A percentile compares a stretch with the other conserved stretches of the same genome.
phyloP scores from a whole-genome alignment of 495 filamentous ascomycete species.

The Penicillium bialowiezense region DNA sequence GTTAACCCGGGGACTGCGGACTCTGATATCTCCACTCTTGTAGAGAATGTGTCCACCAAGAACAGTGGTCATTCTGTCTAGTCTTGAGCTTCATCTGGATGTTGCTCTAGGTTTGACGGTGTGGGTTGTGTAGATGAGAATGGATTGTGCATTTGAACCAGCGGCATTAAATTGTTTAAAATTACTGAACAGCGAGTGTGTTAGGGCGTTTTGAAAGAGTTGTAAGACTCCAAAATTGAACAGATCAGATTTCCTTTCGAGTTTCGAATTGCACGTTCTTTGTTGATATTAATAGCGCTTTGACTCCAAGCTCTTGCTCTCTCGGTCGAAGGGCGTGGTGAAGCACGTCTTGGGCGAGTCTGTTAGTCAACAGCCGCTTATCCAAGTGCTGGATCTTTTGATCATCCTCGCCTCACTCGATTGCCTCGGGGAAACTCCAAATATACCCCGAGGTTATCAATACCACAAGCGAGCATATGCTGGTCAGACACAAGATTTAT shows the following conservation, averaged over 20 bases:
- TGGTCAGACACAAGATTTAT: too few species aligned
- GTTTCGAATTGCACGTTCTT: slow-evolving; percentile 1
- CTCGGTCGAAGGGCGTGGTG: too few species aligned
- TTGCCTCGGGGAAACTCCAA: too few species aligned
- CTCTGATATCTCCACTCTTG: slow-evolving; percentile 28
- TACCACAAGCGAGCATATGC: too few species aligned
- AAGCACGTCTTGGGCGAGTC: too few species aligned
- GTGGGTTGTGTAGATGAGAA: not conserved
- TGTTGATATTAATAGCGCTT: too few species aligned
- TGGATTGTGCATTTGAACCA: slow-evolving; percentile 13
- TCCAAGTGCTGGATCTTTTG: too few species aligned
- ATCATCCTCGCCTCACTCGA: too few species aligned
- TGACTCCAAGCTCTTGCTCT: too few species aligned
- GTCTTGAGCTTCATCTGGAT: not conserved
- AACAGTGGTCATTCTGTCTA: slow-evolving; percentile 30
- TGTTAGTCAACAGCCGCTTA: too few species aligned
- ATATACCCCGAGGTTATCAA: too few species aligned
- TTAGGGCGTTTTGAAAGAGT: slow-evolving; percentile 26
- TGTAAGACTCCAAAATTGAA: slow-evolving; percentile 11
- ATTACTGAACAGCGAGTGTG: slow-evolving; percentile 25
- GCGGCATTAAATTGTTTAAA: slow-evolving; percentile 17
- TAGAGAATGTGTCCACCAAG: slow-evolving; percentile 9
- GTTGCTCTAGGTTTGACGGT: not conserved
- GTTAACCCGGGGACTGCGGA: slow-evolving; percentile 16
- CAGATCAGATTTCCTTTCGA: not conserved